Base-by-base conservation (phyloP, 2,329 filamentous ascomycete species). In the Calonectria montana region DNA sequence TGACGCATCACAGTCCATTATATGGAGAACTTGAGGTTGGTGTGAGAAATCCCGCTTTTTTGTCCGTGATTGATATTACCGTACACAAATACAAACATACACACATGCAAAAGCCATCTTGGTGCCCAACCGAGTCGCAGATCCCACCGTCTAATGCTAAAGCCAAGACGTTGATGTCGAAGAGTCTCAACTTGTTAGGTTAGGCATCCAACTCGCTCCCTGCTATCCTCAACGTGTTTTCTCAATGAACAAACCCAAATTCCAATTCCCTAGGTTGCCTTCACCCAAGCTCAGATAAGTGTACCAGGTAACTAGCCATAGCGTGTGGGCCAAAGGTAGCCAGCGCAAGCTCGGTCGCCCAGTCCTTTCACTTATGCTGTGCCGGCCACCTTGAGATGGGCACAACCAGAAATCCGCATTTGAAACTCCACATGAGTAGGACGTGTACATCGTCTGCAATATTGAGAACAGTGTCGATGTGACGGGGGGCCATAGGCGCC, bases 41-140 rank as follows among this genome's bases (percentile, higher is more conserved):
- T 62, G 57, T 62, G 57, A 62, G 57, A 62, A 43, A 62, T 45
- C 39, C 16, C 57, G 45, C 39, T 62, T 43, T 59, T 43, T 31
- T 41, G 21, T 62, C 57, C n/a, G 39, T 62, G 39, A 62, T 39
- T 59, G 10, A 59, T 39, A 53, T 35, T 45, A 62, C 39, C 53
- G 31, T 62, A 62, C 39, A 48, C 13, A 35, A 7, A 47, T 47
- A 23, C 43, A 47, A 47, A 47, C 43, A 21, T 47, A 31, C 48
- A 62, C 43, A 29, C 16, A 43, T 62, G 25, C 27, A 31, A 13
- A 62, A 18, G 39, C 37, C 9, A 15, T 31, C 16, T 8, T 31
- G 25, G 23, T 62, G 57, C 57, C 57, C 39, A 62, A 43, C 57
- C 12, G 29, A 45, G 57, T 45, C 16, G 25, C 35, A 31, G 27